Base-by-base conservation (phyloP, 495 filamentous ascomycete species). In the Rusavskia elegans region DNA sequence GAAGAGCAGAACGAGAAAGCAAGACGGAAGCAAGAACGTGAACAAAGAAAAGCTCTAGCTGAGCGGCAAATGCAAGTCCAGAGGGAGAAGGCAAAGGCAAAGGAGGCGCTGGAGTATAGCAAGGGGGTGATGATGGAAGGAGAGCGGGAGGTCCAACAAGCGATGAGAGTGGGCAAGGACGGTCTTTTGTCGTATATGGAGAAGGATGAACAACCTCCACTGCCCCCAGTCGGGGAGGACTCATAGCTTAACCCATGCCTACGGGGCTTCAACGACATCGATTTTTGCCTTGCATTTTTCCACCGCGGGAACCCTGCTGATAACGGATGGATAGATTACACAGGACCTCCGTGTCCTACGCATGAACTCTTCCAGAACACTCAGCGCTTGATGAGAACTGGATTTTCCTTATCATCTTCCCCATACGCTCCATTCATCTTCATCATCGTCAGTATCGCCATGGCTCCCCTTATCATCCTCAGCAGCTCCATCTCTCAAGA, bases 61-160 rank as follows among this genome's bases (percentile, higher is more conserved):
- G 84, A 89, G 54, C 71, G 89, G 23, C 81, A 90, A 63, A 76
- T 74, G 56, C 68, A 71, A 36, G 86, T 92, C 2, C 73, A 81
- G 27, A 84, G 86, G 61, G 83, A 90, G 58, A 89, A 87, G 63
- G 67, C 75, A 53, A 72, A 71, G 57, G 79, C 83, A 55, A 72
- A 76, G 61, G 76, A 79, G 52, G 80, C 83, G 37, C 64, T 89
- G 32, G 66, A 77, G 39, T 77, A 71, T 54, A 79, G 84, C 38
- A 85, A 78, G 61, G 79, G 78, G 37, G 71, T 80, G 38, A 59
- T 94, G 21, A 65, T 76, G 30, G 85, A 90, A 64, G 86, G 84
- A 49, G 85, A 92, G 64, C 72, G 74, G 40, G 85, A 95, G 62
- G 64, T 95, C 30, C 77, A 89, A 59, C 73, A 75, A 54, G 88